Conservation (phyloP, 2,329 filamentous ascomycete species). For the Cercospora beticola region DNA sequence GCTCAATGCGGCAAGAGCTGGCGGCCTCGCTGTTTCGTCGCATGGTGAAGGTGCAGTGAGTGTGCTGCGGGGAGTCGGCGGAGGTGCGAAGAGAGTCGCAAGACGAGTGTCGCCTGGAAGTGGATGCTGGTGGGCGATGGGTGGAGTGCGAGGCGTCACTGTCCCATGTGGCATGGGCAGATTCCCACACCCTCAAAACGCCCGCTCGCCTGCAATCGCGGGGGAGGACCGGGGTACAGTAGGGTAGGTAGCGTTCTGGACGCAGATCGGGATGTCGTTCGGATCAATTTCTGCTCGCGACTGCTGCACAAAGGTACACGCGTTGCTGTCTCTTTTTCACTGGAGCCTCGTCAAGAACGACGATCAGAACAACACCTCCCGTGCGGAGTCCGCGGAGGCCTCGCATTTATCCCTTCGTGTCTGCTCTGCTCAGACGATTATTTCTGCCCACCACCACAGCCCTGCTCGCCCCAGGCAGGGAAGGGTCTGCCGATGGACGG, state of each 20-base stretch:
- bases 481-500: background rate
- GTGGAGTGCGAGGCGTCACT: background rate
- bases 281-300: background rate
- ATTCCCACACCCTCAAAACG: background rate
- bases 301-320: background rate
- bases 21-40: conserved; percentile 21
- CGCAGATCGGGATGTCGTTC: background rate
- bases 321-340: background rate
- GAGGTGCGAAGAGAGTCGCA: background rate
- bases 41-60: conserved; percentile 14
- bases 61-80: background rate
- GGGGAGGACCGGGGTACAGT: background rate
- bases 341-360: background rate
- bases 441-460: no score
- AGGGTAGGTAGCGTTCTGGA: background rate
- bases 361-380: background rate
- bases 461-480: background rate
- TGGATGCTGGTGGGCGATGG: background rate
- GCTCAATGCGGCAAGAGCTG: conserved; percentile 30
- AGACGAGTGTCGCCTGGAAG: background rate
- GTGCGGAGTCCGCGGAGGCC: background rate
- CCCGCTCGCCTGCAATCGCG: background rate
- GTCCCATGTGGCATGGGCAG: background rate
- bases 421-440: no score
- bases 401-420: background rate